phyloP scores from a whole-genome alignment of 192 early-diverging fungal species.

The Rhizophlyctis rosea region DNA sequence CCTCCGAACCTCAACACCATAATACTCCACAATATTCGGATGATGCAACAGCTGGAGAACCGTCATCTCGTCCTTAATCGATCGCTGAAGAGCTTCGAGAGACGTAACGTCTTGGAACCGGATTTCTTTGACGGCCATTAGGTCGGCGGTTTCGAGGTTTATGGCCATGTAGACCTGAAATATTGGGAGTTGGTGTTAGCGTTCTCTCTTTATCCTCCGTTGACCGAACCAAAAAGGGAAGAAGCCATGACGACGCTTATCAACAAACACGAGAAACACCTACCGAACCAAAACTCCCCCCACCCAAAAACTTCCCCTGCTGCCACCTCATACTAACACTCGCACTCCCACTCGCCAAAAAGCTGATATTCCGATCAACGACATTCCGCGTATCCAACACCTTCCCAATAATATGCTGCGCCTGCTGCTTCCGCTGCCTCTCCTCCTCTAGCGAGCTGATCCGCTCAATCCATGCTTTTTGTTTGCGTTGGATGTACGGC shows the following conservation, averaged over 20 bases:
- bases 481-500: constrained; percentile 19
- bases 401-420: constrained; percentile 63
- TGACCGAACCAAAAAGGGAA: not conserved
- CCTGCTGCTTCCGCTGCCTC: constrained; percentile 47
- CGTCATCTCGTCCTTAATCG: constrained; percentile 87
- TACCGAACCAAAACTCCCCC: constrained; percentile 81
- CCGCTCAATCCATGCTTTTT: constrained; percentile 40
- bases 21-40: constrained; percentile 86
- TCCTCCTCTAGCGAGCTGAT: constrained; percentile 56
- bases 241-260: not conserved
- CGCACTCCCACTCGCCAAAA: constrained; percentile 71
- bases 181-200: constrained; percentile 1
- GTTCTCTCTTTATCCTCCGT: too few relatives aligned
- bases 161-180: constrained; percentile 68
- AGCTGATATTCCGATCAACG: constrained; percentile 74
- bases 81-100: constrained; percentile 57
- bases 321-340: constrained; percentile 87
- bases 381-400: constrained; percentile 73
- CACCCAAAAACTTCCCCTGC: constrained; percentile 77
- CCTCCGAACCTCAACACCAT: constrained; percentile 87
- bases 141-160: constrained; percentile 75
- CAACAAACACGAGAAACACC: not conserved
- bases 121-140: constrained; percentile 94
- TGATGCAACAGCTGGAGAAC: constrained; percentile 88
- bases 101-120: constrained; percentile 71